Evolutionary conservation across 2,329 filamentous ascomycete genomes (phyloP), one percentile per base, ranked within the genome.

Genomic region (Dothistroma pini): DNA sequence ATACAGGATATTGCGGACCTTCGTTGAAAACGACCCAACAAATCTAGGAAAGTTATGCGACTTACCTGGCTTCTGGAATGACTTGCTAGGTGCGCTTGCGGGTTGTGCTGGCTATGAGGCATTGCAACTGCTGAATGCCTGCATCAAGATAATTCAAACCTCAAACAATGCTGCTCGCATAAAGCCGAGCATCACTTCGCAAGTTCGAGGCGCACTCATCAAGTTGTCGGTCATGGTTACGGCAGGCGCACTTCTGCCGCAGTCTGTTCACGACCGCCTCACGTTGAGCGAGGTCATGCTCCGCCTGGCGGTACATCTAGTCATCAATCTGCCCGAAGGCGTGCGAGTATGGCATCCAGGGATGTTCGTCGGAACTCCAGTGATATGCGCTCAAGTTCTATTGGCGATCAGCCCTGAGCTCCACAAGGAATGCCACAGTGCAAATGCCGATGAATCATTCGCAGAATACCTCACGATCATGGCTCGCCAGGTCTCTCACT

Each of bases 171-270:
- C 41, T 38, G 51, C 32, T 31, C 52, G 19, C 6, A 11, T 59
- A 21, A 53, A 52, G 19, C 35, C 55, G 31, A 35, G 56, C 14
- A 52, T 54, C 14, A 11, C 11, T 3, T n/a, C 48, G 7, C 38
- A 48, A 12, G 12, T 58, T 12, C 32, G 52, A 16, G 32, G 49
- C 11, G 47, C 38, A 19, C 25, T 55, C 4, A 16, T 58, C 44
- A 62, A 58, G 47, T 12, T 62, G 21, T 56, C 59, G 4, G 52
- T 54, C 19, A 62, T 62, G 59, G 59, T 56, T n/a, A 38, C 34
- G n/a, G 52, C 59, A n/a, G 41, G 41, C n/a, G 41, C 55, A 2
- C 29, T 48, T 16, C 25, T 57, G 10, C 44, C 34, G 9, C 41
- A 19, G 16, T 19, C 41, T 44, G 4, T 16, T 19, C 41, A 44